A percentile compares a stretch with the other conserved stretches of the same genome.
Conservation (phyloP, 2,329 filamentous ascomycete genomes). For the Colletotrichum tropicicola region DNA sequence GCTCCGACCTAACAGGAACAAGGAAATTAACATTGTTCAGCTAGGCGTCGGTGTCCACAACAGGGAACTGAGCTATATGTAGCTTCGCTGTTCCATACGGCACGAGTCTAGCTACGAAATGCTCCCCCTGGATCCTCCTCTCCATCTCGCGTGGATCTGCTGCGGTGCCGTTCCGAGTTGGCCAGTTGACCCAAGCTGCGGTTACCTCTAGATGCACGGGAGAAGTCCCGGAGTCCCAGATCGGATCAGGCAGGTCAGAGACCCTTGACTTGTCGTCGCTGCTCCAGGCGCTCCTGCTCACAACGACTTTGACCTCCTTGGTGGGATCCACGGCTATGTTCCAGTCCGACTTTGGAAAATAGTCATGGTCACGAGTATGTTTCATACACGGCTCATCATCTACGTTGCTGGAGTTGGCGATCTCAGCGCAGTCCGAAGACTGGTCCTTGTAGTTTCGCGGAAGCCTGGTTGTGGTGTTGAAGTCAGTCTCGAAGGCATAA, state of each 20-base stretch:
- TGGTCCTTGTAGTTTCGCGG: slow-evolving; percentile 19
- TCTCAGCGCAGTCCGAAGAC: slow-evolving; percentile 37
- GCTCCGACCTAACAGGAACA: too few relatives aligned
- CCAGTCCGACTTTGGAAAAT: slow-evolving; percentile 44
- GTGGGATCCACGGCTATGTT: slow-evolving; percentile 39
- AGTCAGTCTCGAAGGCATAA: slow-evolving; percentile 50
- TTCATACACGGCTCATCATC: slow-evolving; percentile 31
- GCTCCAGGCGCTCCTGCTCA: slow-evolving; percentile 32
- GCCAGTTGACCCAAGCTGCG: slow-evolving; percentile 34
- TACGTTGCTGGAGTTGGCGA: slow-evolving; percentile 21
- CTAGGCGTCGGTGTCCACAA: neutral
- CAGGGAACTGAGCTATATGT: slow-evolving; percentile 54
- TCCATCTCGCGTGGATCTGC: slow-evolving; percentile 34
- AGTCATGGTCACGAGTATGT: slow-evolving; percentile 39
- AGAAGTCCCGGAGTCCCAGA: slow-evolving; percentile 43
- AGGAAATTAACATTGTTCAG: neutral
- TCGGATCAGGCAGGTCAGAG: slow-evolving; percentile 38
- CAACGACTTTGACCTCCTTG: neutral
- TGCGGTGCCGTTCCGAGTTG: slow-evolving; percentile 3
- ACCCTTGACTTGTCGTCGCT: slow-evolving; percentile 18
- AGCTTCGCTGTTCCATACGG: slow-evolving; percentile 57
- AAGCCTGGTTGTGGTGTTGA: slow-evolving; percentile 18
- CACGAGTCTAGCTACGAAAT: slow-evolving; percentile 35
- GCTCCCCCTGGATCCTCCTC: slow-evolving; percentile 37
- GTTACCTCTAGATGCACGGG: slow-evolving; percentile 41